Evolutionary conservation across 2,329 filamentous ascomycete genomes (phyloP), one percentile per base, ranked within the genome.

Genomic region (Botrytis byssoidea): DNA sequence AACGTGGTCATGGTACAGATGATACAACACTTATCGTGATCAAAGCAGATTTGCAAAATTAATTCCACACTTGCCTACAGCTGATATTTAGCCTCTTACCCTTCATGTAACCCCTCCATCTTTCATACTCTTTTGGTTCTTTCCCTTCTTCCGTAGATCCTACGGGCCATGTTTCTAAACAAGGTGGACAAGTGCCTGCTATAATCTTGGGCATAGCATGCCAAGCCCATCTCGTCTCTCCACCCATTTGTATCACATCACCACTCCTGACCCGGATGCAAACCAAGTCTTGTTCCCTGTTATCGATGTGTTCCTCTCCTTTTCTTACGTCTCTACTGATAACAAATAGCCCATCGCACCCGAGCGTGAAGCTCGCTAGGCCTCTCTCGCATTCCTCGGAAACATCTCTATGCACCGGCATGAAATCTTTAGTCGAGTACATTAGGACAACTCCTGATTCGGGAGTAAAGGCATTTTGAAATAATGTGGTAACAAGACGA

Each of bases 401-500:
- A 57, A 98, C 94, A 80, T 99, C 95, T 20, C 95, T 90, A 83
- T 98, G 95, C 81, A 97, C 89, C 83, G 93, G 95, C 83, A 98
- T 91, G 1, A 93, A 97, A 80, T 98, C 95, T 37, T 94, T 93
- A 0, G 95, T 92, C 0, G 90, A 92, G 83, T 98, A 98, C 63
- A 98, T 87, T 80, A 98, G 97, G 76, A 97, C 90, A 75, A 98
- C 98, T 46, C 95, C 95, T 0, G 95, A 94, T 83, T 98, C 91
- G 0, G 95, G 90, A 67, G 86, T 85, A 10, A 95, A 96, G 10
- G 75, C 64, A 25, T 89, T 85, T 0, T 93, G 92, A 77, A 97
- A 98, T 0, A 96, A 82, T 0, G 83, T 83, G 65, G 89, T 86
- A 0, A 98, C 84, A 10, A 97, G 87, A 0, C 81, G 81, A 4